phyloP scores from a whole-genome alignment of 768 basidiomycete genomes.

The Termitomyces sp. region DNA sequence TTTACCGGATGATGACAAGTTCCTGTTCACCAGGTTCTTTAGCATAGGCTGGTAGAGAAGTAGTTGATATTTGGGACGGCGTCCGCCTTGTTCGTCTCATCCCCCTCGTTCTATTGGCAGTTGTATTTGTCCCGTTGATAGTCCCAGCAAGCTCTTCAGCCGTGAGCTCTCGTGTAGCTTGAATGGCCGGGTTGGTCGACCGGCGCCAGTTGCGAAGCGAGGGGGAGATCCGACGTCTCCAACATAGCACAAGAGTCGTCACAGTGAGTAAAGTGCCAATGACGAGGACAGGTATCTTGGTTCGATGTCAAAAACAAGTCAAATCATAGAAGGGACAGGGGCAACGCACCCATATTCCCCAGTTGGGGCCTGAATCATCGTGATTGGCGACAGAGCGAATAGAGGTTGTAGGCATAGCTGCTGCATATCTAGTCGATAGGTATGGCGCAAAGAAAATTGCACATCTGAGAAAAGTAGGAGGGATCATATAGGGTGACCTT shows the following conservation, averaged over 20 bases:
- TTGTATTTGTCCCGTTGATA: slow-evolving; percentile 26
- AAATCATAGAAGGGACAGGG: neutral
- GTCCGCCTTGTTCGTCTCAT: slow-evolving; percentile 50
- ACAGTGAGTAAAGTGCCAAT: slow-evolving; percentile 2
- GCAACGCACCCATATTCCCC: slow-evolving; percentile 15
- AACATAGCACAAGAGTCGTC: slow-evolving; percentile 2
- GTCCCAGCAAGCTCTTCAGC: slow-evolving; percentile 57
- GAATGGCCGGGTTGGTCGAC: neutral
- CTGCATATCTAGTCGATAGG: slow-evolving; percentile 5
- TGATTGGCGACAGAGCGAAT: neutral
- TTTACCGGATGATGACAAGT: slow-evolving; percentile 60
- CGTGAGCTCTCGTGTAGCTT: slow-evolving; percentile 37
- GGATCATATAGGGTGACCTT: neutral
- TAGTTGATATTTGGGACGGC: slow-evolving; percentile 78
- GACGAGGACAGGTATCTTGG: slow-evolving; percentile 14
- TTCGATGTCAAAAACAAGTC: neutral
- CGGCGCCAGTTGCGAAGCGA: slow-evolving; percentile 1
- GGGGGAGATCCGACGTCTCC: neutral
- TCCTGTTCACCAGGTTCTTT: slow-evolving; percentile 85
- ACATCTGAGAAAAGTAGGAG: slow-evolving; percentile 1
- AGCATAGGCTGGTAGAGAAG: slow-evolving; percentile 73
- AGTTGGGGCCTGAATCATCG: neutral
- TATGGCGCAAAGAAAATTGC: slow-evolving; percentile 3
- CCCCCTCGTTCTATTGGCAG: slow-evolving; percentile 27
- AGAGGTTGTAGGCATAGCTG: slow-evolving; percentile 9